Base-by-base conservation (phyloP, 345 rosid species). In the Carallia pectinifolia region DNA sequence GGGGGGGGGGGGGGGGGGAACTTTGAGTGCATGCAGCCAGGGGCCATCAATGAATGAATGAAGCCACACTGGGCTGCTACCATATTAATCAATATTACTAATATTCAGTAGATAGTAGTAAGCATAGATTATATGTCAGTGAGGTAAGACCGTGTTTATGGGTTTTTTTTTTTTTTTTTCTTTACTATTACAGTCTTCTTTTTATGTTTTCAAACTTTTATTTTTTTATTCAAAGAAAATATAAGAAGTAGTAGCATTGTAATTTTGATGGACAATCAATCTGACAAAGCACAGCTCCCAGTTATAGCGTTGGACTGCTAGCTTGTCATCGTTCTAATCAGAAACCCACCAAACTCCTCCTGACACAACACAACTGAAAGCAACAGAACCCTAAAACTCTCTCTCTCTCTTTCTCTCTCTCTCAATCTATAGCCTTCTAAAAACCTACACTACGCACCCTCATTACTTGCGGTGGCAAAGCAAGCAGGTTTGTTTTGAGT, bases 281-380 rank as follows among this genome's bases (percentile, higher is more conserved):
- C 53, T 38, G 53, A 29, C 54, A 53, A 39, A 39, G 2, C 47
- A 39, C 47, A 8, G 12, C 47, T 8, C 8, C 16, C 34, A 3
- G 6, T 7, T 9, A 15, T 23, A 17, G 15, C 29, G 40, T 59
- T 36, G 39, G 44, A 64, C 23, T 50, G 70, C 69, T 23, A 65
- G 58, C 70, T 47, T 65, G 65, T 47, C 70, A 65, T 58, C 75
- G 48, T 65, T 38, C 65, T 65, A 54, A 37, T 58, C 70, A 58
- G 48, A 19, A n/a, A 36, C 58, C 47, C 65, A 48, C 63, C 56
- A 23, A 33, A 56, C 59, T 31, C 39, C 44, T 31, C 23, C 39
- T 6, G 19, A 48, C 19, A 17, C 29, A 4, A 2, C 15, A 10
- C 15, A 44, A 8, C 47, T 8, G 13, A 39, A 8, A 39, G 9